phyloP scores from a whole-genome alignment of 495 filamentous ascomycete genomes.

The Hypomontagnella monticulosa region DNA sequence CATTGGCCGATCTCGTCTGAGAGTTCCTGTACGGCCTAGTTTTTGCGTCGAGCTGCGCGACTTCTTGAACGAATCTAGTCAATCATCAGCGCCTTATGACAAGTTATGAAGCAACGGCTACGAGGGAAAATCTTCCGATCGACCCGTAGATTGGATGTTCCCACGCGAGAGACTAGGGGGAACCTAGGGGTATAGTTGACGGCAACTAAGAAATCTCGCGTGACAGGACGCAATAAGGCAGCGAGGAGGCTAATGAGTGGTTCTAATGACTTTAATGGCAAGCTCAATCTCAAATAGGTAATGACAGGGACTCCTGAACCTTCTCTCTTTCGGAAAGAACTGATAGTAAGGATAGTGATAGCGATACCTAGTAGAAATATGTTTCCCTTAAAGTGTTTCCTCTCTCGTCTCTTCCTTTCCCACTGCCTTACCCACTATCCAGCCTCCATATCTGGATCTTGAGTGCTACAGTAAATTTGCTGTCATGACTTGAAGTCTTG shows the following conservation, averaged over 20 bases:
- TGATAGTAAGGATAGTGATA: too few relatives aligned
- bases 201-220: conserved; percentile 17
- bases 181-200: conserved; percentile 5
- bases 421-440: background rate
- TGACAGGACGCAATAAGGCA: background rate
- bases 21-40: conserved; percentile 13
- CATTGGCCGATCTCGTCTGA: conserved; percentile 32
- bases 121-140: conserved; percentile 10
- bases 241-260: background rate
- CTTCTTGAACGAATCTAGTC: conserved; percentile 9
- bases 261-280: conserved; percentile 18
- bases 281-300: conserved; percentile 27
- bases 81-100: conserved; percentile 9
- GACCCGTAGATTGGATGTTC: conserved; percentile 3
- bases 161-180: background rate
- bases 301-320: conserved; percentile 16
- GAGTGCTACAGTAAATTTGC: conserved; percentile 1
- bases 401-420: conserved; percentile 1
- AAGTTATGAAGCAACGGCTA: conserved; percentile 15
- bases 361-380: background rate
- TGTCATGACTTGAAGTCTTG: conserved; percentile 21
- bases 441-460: conserved; percentile 1
- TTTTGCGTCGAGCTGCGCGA: conserved; percentile 3
- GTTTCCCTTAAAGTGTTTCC: conserved; percentile 35
- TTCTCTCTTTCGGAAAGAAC: conserved; percentile 5